Evolutionary conservation across 2,329 filamentous ascomycete genomes (phyloP).

Genomic region (Pezicula carpinea): DNA sequence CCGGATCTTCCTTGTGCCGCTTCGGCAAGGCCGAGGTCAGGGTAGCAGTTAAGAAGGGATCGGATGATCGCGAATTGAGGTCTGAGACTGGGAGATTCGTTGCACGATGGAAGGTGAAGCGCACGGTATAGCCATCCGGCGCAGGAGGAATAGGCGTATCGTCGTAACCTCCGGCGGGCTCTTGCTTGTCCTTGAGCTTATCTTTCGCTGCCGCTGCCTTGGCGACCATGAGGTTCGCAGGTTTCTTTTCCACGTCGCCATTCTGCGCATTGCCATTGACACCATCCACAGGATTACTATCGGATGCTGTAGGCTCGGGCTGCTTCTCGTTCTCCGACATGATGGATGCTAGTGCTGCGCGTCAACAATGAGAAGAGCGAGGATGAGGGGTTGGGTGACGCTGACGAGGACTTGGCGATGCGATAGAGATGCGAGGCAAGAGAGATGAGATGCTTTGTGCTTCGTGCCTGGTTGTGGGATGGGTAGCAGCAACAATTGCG

Average conservation of each 20-base stretch:
- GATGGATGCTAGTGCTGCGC: background rate
- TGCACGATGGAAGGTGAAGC: slow-evolving; percentile 79
- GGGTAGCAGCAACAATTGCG: too few species aligned
- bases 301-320: background rate
- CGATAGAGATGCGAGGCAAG: too few species aligned
- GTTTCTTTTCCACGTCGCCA: slow-evolving; percentile 13
- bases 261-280: slow-evolving; percentile 7
- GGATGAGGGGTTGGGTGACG: background rate
- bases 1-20: slow-evolving; percentile 82
- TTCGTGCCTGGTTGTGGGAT: too few species aligned
- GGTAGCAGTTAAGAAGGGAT: slow-evolving; percentile 79
- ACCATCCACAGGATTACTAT: background rate
- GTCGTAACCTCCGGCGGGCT: slow-evolving; percentile 66
- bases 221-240: slow-evolving; percentile 2
- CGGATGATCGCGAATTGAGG: slow-evolving; percentile 69
- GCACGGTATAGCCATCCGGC: slow-evolving; percentile 76
- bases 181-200: slow-evolving; percentile 25
- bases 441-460: too few species aligned
- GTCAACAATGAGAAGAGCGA: background rate
- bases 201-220: slow-evolving; percentile 19
- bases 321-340: slow-evolving; percentile 15
- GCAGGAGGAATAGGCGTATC: slow-evolving; percentile 69
- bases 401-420: background rate
- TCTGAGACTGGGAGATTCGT: slow-evolving; percentile 80
- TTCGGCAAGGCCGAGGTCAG: slow-evolving; percentile 61